These are phyloP conservation scores for Gossypium turneri DNA, from an alignment of 345 rosid species.

Conservation along the genomic window DNA sequence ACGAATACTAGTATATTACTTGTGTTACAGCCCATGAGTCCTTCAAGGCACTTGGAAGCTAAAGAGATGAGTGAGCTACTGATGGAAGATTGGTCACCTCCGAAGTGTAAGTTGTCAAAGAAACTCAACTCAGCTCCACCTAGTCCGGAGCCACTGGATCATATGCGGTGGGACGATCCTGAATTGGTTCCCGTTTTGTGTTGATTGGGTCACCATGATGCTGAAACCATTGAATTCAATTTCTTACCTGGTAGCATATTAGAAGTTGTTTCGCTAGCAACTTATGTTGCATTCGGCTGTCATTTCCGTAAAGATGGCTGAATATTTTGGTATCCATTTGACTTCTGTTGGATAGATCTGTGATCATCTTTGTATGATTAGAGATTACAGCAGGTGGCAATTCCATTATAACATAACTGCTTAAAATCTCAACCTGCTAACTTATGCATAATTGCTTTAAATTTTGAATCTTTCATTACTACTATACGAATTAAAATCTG, in stretches of 20 bases:
- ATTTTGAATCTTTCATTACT: too few species aligned
- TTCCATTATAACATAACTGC: too few species aligned
- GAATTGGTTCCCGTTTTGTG: not conserved
- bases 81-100: not conserved
- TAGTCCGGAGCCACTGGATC: not conserved
- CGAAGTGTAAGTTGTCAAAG: not conserved
- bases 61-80: not conserved
- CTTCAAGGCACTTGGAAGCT: not conserved
- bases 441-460: too few species aligned
- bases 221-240: not conserved
- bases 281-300: not conserved
- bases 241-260: too few species aligned
- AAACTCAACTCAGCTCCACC: conserved; percentile 2
- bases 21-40: conserved; percentile 8
- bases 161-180: conserved; percentile 10
- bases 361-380: too few species aligned
- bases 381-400: too few species aligned
- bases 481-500: too few species aligned
- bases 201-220: conserved; percentile 12
- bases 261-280: not conserved
- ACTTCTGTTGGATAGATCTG: too few species aligned
- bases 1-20: not conserved
- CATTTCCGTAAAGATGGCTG: too few species aligned
- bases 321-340: too few species aligned
- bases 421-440: too few species aligned